A percentile compares a stretch with the other conserved stretches of the same genome.
These are phyloP conservation scores for Mrakia gelida DNA, from an alignment of 768 basidiomycete species.

Conservation along the genomic window DNA sequence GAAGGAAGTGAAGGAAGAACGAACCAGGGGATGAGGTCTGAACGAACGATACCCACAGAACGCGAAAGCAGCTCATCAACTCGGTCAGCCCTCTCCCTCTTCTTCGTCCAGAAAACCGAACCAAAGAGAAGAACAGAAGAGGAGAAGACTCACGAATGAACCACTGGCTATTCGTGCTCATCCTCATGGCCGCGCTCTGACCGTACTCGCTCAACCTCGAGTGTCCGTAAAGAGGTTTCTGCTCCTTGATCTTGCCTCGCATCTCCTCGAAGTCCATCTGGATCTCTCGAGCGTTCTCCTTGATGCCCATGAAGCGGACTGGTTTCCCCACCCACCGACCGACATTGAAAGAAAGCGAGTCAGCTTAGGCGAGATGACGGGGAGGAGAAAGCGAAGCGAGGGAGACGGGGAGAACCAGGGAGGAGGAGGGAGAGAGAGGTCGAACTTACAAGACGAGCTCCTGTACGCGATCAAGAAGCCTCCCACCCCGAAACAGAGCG, in stretches of 20 bases:
- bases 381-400: too few relatives aligned
- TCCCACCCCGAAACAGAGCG: neutral
- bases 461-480: neutral
- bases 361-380: too few relatives aligned
- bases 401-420: too few relatives aligned
- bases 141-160: conserved; percentile 1
- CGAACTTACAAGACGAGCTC: neutral
- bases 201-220: conserved; percentile 22
- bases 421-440: neutral
- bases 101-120: too few relatives aligned
- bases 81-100: too few relatives aligned
- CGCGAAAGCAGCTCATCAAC: too few relatives aligned
- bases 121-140: neutral
- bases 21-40: neutral
- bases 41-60: too few relatives aligned
- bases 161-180: conserved; percentile 7
- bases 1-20: neutral
- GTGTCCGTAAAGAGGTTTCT: conserved; percentile 16
- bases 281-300: conserved; percentile 23
- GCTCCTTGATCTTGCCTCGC: neutral
- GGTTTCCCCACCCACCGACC: neutral
- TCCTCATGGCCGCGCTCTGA: conserved; percentile 12
- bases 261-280: conserved; percentile 20
- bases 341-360: neutral
- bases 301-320: conserved; percentile 24